Base-by-base conservation (phyloP, 129 eudicot species). In the Chrysanthemum lavandulifolium region DNA sequence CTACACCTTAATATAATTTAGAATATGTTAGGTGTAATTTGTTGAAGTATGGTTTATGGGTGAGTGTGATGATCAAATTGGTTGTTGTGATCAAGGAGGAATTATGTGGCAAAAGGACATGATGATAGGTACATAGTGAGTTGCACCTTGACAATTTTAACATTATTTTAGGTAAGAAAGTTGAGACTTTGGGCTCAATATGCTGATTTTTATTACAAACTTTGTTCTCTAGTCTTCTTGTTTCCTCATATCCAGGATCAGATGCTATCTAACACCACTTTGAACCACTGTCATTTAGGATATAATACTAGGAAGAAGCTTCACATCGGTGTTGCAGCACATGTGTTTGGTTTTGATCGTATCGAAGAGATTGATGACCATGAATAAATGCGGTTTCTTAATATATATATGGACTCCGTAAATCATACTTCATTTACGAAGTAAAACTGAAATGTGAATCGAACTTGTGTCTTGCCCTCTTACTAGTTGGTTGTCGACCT, bases 41-140 rank as follows among this genome's bases (percentile, higher is more conserved):
- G 76, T 45, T 68, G 80, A 67, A 71, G 31, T 67, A 18, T 76
- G 51, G n/a, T n/a, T n/a, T n/a, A 71, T 78, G 73, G 72, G 82
- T 40, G 73, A 54, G 82, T 54, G 77, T 71, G 77, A 36, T 59
- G 31, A 54, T 57, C 73, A 45, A 64, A 21, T 2, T 76, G 63
- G 69, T 61, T 6, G 69, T 73, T 56, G 77, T 65, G 72, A 65
- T 74, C 23, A 61, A 73, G 65, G 73, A 55, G 65, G 63, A 80
- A 64, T 74, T 61, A 52, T 74, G 73, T 74, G 84, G 54, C 69
- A 25, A 68, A 80, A 52, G 66, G 76, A 15, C 68, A 63, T 68
- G 80, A 72, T 74, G 80, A 72, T 74, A 67, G 76, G 83, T 79
- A 51, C 75, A 67, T 60, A 60, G 82, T 79, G 68, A 78, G 78